Evolutionary conservation across 2,329 filamentous ascomycete species (phyloP).

Genomic region (Nothophaeocryptopus gaeumannii): DNA sequence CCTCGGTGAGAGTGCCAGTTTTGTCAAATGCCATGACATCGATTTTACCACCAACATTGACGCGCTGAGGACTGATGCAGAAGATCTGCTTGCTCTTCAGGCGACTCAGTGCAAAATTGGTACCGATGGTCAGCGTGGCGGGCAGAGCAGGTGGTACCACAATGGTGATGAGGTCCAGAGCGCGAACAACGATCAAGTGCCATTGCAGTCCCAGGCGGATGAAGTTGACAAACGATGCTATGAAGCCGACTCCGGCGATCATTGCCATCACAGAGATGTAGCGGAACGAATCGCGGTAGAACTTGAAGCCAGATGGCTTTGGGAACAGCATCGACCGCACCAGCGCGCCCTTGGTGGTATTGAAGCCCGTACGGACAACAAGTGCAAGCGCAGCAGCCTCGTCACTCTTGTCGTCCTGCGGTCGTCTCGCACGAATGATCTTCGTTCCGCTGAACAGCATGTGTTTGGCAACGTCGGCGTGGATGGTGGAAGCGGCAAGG

Average conservation of each 20-base stretch:
- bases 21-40: constrained; percentile 98
- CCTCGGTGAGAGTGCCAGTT: constrained; percentile 95
- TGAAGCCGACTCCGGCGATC: constrained; percentile 81
- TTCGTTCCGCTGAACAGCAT: constrained; percentile 95
- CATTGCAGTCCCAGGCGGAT: constrained; percentile 76
- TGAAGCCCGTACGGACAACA: constrained; percentile 91
- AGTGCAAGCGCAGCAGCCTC: constrained; percentile 90
- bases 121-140: constrained; percentile 92
- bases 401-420: constrained; percentile 79
- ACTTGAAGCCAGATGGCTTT: constrained; percentile 97
- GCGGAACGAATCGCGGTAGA: constrained; percentile 94
- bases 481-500: constrained; percentile 75
- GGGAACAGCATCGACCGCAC: constrained; percentile 98
- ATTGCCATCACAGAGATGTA: constrained; percentile 96
- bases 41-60: constrained; percentile 93
- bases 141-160: constrained; percentile 93
- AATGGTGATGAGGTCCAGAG: constrained; percentile 93
- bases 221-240: constrained; percentile 91
- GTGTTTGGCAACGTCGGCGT: constrained; percentile 78
- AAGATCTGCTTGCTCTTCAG: constrained; percentile 90
- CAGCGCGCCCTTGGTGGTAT: constrained; percentile 92
- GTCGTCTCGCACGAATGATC: constrained; percentile 83
- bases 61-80: constrained; percentile 94
- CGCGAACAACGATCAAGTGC: constrained; percentile 88
- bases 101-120: constrained; percentile 85